Conservation (phyloP, 176 grass and related monocot genomes). For the Bolboschoenus planiculmis region DNA sequence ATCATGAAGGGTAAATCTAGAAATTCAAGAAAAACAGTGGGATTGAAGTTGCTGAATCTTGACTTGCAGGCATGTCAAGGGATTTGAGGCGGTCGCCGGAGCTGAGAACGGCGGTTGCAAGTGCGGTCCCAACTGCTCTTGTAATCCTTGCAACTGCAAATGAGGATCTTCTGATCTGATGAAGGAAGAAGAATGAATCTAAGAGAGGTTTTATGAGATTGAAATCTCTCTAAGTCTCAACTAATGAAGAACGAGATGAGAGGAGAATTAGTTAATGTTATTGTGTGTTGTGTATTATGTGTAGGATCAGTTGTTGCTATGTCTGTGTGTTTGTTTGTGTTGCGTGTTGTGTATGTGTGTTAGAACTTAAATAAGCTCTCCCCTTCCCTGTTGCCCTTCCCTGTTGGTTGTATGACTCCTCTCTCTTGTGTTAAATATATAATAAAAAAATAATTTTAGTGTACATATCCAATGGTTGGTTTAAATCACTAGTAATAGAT, state of each 20-base stretch:
- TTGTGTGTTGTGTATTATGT: background rate
- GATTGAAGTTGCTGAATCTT: background rate
- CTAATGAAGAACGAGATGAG: background rate
- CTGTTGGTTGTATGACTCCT: background rate
- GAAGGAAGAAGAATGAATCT: too few species aligned
- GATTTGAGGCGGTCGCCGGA: conserved; percentile 24
- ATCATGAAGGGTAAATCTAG: too few species aligned
- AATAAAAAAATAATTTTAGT: too few species aligned
- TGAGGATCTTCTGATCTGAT: too few species aligned
- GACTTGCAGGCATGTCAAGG: conserved; percentile 31
- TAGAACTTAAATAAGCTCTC: background rate
- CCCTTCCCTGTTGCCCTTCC: too few species aligned
- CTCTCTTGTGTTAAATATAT: background rate
- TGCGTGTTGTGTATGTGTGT: background rate
- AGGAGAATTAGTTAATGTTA: background rate
- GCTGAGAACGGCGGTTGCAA: conserved; percentile 62
- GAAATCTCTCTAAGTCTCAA: conserved; percentile 13
- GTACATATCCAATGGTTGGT: too few species aligned
- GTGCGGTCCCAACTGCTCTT: conserved; percentile 51
- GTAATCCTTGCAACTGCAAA: conserved; percentile 76
- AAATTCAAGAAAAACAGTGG: background rate
- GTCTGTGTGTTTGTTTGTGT: background rate
- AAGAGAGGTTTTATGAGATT: too few species aligned
- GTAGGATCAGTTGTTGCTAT: background rate
- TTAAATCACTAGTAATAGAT: too few species aligned